Conservation (phyloP, 1,284 basidiomycete genomes). For the Naganishia liquefaciens region DNA sequence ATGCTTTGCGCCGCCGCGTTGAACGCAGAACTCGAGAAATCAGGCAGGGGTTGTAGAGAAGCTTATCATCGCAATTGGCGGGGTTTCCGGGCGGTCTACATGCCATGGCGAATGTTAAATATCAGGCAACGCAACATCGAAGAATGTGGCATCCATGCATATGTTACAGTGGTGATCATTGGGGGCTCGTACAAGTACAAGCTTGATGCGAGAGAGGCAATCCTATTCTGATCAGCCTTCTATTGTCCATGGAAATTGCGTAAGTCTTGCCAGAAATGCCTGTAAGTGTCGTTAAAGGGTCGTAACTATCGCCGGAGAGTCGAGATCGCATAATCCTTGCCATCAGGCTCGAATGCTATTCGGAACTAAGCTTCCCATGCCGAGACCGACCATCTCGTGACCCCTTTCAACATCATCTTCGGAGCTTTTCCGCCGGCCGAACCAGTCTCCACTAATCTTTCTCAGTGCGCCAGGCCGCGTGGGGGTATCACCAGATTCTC, state of each 20-base stretch:
- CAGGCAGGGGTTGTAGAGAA: neutral
- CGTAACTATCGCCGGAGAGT: slow-evolving; percentile 1
- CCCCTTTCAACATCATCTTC: slow-evolving; percentile 13
- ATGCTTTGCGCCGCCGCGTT: neutral
- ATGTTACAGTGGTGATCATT: too few species aligned
- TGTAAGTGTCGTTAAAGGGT: neutral
- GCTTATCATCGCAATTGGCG: too few species aligned
- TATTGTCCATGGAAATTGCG: neutral
- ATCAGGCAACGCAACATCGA: too few species aligned
- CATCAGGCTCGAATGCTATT: neutral
- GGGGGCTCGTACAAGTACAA: too few species aligned
- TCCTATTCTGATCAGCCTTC: neutral
- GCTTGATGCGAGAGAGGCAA: too few species aligned
- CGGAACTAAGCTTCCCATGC: neutral
- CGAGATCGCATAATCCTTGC: neutral
- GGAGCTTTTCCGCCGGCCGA: slow-evolving; percentile 3
- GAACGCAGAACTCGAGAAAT: neutral
- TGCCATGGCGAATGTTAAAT: too few species aligned
- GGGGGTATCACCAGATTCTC: slow-evolving; percentile 3
- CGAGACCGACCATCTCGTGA: slow-evolving; percentile 12
- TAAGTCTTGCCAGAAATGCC: neutral
- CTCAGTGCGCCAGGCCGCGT: slow-evolving; percentile 3
- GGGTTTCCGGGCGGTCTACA: too few species aligned
- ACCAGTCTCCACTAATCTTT: slow-evolving; percentile 24
- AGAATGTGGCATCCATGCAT: too few species aligned